Conservation (phyloP, 805 yeast genomes). For the Lipomyces starkeyi region DNA sequence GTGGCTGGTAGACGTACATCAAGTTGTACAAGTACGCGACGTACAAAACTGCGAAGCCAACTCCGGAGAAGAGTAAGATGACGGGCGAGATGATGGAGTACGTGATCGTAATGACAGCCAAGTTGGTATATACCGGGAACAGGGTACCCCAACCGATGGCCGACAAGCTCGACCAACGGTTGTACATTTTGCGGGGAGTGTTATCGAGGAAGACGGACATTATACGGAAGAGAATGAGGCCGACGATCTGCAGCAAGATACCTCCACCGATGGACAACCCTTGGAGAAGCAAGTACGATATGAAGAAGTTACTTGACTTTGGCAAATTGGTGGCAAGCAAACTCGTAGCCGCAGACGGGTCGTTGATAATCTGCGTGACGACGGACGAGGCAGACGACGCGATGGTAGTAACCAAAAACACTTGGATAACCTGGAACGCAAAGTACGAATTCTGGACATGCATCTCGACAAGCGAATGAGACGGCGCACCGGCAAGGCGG, state of each 20-base stretch:
- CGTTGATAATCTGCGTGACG: constrained; percentile 69
- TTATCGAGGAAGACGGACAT: constrained; percentile 75
- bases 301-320: constrained; percentile 88
- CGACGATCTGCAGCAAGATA: constrained; percentile 73
- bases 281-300: constrained; percentile 77
- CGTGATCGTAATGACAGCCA: constrained; percentile 71
- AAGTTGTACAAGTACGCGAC: constrained; percentile 80
- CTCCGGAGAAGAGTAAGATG: constrained; percentile 73
- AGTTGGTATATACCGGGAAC: constrained; percentile 77
- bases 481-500: constrained; percentile 70
- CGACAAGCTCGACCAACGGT: constrained; percentile 65
- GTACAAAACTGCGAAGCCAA: constrained; percentile 73
- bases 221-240: constrained; percentile 71
- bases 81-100: constrained; percentile 88
- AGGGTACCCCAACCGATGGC: constrained; percentile 80
- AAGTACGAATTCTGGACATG: constrained; percentile 89
- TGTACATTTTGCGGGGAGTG: constrained; percentile 94
- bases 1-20: constrained; percentile 69
- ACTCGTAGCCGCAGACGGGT: constrained; percentile 73
- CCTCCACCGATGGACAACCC: constrained; percentile 84
- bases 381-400: constrained; percentile 84
- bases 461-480: constrained; percentile 72
- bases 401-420: constrained; percentile 80
- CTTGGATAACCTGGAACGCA: constrained; percentile 90
- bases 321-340: constrained; percentile 81